A percentile compares a stretch with the other conserved stretches of the same genome.
Evolutionary conservation across 1,284 basidiomycete genomes (phyloP).

Genomic region (Trametes sp.): DNA sequence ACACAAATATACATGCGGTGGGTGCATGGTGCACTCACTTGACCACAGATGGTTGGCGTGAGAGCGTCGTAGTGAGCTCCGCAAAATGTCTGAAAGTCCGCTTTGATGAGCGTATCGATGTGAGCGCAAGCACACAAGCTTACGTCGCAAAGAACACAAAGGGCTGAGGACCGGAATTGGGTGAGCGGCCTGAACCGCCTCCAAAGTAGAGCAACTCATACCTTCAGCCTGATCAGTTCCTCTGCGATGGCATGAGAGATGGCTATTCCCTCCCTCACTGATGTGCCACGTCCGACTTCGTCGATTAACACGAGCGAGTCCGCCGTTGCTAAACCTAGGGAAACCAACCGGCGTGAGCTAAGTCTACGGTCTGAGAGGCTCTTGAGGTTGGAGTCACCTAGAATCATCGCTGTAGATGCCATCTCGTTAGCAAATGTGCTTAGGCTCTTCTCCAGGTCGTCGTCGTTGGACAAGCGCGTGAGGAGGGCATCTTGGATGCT

Average conservation of each 20-base stretch:
- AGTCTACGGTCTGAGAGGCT: background rate
- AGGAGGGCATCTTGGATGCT: slow-evolving; percentile 86
- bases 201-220: slow-evolving; percentile 38
- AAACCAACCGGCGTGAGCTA: background rate
- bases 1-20: background rate
- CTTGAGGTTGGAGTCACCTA: slow-evolving; percentile 53
- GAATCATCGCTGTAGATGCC: slow-evolving; percentile 88
- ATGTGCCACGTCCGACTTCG: slow-evolving; percentile 90
- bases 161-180: slow-evolving; percentile 52
- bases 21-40: slow-evolving; percentile 63
- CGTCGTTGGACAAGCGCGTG: slow-evolving; percentile 91
- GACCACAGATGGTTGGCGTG: slow-evolving; percentile 73
- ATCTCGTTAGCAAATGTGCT: slow-evolving; percentile 96
- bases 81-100: slow-evolving; percentile 67
- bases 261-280: slow-evolving; percentile 86
- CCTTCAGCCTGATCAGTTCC: slow-evolving; percentile 78
- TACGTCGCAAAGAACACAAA: slow-evolving; percentile 93
- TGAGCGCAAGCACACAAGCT: slow-evolving; percentile 9
- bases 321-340: slow-evolving; percentile 74
- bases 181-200: background rate
- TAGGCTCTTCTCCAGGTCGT: slow-evolving; percentile 85
- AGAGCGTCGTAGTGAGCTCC: slow-evolving; percentile 74
- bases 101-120: background rate
- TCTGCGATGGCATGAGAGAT: slow-evolving; percentile 95
- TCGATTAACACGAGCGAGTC: slow-evolving; percentile 87